Conservation (phyloP, 2,329 filamentous ascomycete species). For the Hypomyces rosellus region DNA sequence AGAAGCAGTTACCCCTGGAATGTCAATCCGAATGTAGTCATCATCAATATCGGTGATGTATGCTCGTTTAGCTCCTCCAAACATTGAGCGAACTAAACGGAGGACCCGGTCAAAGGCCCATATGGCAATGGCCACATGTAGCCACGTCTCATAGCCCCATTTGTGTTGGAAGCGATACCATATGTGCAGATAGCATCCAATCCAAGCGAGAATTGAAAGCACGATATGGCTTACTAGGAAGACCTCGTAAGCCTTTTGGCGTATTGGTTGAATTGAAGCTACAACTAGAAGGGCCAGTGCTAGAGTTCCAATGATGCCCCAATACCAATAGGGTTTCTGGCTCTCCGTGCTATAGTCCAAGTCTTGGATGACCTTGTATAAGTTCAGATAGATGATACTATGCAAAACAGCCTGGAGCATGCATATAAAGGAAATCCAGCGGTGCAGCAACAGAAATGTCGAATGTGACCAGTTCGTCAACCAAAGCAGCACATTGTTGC, state of each 20-base stretch:
- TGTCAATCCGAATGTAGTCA: constrained; percentile 21
- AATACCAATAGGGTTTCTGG: constrained; percentile 34
- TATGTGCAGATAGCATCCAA: constrained; percentile 39
- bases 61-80: constrained; percentile 15
- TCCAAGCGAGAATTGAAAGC: constrained; percentile 33
- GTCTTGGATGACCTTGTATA: constrained; percentile 16
- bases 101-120: constrained; percentile 25
- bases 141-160: constrained; percentile 36
- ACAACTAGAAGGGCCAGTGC: constrained; percentile 24
- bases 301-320: constrained; percentile 36
- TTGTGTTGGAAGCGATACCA: constrained; percentile 25
- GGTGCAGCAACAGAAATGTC: constrained; percentile 43
- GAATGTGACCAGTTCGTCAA: constrained; percentile 43
- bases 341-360: constrained; percentile 22
- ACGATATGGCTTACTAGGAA: constrained; percentile 40
- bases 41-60: constrained; percentile 18
- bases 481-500: constrained; percentile 44
- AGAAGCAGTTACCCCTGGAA: constrained; percentile 16
- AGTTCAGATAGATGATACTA: constrained; percentile 33
- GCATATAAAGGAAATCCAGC: constrained; percentile 41
- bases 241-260: constrained; percentile 34
- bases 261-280: constrained; percentile 29
- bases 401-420: constrained; percentile 41
- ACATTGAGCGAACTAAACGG: constrained; percentile 10
- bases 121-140: constrained; percentile 22